Evolutionary conservation across 192 early-diverging fungal species (phyloP), one percentile per base, ranked within the genome.

Genomic region (Coemansia erecta): DNA sequence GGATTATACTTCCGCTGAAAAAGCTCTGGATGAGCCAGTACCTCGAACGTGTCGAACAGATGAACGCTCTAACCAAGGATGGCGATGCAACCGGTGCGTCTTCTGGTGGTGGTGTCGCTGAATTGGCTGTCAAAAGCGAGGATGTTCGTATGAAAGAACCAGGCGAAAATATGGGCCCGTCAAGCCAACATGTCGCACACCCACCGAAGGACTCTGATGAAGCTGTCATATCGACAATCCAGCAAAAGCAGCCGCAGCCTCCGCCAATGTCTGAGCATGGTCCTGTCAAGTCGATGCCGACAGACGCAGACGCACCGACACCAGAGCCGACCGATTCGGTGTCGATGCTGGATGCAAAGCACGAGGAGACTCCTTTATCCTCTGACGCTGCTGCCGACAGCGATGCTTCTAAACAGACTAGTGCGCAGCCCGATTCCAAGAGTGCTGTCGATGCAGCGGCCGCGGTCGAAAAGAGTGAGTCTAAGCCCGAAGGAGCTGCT

Each of bases 1-100:
- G 50, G 52, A 21, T 14, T 4, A 11, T 40, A 8, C 46, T 78
- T 35, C 77, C 77, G 13, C 67, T 63, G 41, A 80, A 80, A 44
- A 80, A 80, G 53, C 59, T 80, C 8, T 80, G 77, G 77, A 66
- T 80, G 66, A 73, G 49, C 47, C 63, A 64, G 42, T 80, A 80
- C 45, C 47, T 80, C 10, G 71, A 80, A 47, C 41, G 37, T 19
- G 58, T 45, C n/a, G 57, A 55, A 37, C 28, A 21, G 12, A 14
- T 13, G 51, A 39, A 14, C 8, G 9, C 47, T 21, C 2, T 13
- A 40, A 31, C 50, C 55, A 47, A 62, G 40, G 52, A 61, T 12
- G 43, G 35, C 35, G 50, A 45, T n/a, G 51, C 41, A 8, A 54
- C 1, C 28, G 24, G 19, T n/a, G 21, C 47, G 21, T 18, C 42